Evolutionary conservation across 495 filamentous ascomycete species (phyloP), one percentile per base, ranked within the genome.

Genomic region (Hyaloscypha hepaticicola): DNA sequence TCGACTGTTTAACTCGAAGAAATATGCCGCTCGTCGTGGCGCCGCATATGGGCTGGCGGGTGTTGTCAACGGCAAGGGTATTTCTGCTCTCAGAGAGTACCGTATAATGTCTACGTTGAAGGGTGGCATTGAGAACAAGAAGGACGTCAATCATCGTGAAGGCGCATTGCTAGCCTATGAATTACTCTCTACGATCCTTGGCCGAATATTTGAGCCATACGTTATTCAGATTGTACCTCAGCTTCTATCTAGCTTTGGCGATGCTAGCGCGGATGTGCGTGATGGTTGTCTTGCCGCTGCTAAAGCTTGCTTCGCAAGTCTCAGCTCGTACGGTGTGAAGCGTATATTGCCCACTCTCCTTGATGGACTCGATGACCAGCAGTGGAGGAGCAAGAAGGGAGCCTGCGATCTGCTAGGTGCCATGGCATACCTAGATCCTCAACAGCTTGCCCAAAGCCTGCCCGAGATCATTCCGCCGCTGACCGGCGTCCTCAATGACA

Each of bases 381-480:
- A 97, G 73, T 99, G 95, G 95, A 87, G 95, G 69, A 97, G 91
- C 77, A 97, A 99, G 74, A 97, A 96, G 77, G 95, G 95, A 67
- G 95, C 95, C 59, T 98, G 95, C 69, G 95, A 99, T 70, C 84
- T 96, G 11, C 84, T 99, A 22, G 95, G 95, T 72, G 94, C 94
- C 61, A 98, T 98, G 94, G 96, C 95, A 11, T 98, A 99, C 73
- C 83, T 99, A 21, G 93, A 97, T 70, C 95, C 95, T 6, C 87
- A 97, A 62, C 95, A 98, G 72, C 82, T 99, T 19, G 93, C 95
- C 1, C 83, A 89, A 60, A 97, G 93, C 71, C 77, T 99, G 66
- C 96, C 95, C 0, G 92, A 94, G 58, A 99, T 99, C 64, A 99
- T 99, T 67, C 95, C 95, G 25, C 94, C 96, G 7, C 81, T 98